phyloP scores from a whole-genome alignment of 2,329 filamentous ascomycete species.

The Ilyonectria destructans region DNA sequence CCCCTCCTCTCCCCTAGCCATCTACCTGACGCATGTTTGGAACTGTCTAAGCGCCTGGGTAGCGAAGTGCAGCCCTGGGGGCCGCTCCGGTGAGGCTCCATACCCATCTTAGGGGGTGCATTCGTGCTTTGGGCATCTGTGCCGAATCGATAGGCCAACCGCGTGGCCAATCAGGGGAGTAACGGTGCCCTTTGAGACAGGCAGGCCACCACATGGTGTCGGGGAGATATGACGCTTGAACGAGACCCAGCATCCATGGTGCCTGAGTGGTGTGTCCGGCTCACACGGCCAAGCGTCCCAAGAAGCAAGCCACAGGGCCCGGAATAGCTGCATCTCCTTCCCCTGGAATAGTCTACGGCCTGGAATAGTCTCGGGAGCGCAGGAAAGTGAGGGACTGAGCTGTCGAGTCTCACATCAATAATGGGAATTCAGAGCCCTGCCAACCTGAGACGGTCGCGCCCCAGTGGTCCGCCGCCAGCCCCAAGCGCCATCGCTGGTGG shows the following conservation, averaged over 20 bases:
- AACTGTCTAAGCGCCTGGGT: conserved; percentile 33
- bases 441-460: conserved; percentile 34
- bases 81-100: conserved; percentile 23
- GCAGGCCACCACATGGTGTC: conserved; percentile 14
- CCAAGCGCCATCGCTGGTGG: conserved; percentile 11
- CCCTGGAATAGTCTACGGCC: neutral
- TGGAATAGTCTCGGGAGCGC: conserved; percentile 1
- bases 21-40: conserved; percentile 34
- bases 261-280: conserved; percentile 28
- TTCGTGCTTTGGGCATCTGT: conserved; percentile 28
- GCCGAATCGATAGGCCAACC: conserved; percentile 22
- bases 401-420: conserved; percentile 25
- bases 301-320: conserved; percentile 22
- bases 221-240: conserved; percentile 16
- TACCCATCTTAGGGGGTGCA: conserved; percentile 21
- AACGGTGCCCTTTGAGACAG: conserved; percentile 28
- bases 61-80: conserved; percentile 9
- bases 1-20: conserved; percentile 9
- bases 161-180: conserved; percentile 28
- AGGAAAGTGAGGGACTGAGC: conserved; percentile 7
- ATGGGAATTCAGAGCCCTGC: conserved; percentile 26
- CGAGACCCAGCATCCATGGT: conserved; percentile 22
- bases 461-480: conserved; percentile 30
- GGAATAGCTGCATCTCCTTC: conserved; percentile 4
- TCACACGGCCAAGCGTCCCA: conserved; percentile 18